Evolutionary conservation across 768 basidiomycete species (phyloP).

Genomic region (Asterophora parasitica): DNA sequence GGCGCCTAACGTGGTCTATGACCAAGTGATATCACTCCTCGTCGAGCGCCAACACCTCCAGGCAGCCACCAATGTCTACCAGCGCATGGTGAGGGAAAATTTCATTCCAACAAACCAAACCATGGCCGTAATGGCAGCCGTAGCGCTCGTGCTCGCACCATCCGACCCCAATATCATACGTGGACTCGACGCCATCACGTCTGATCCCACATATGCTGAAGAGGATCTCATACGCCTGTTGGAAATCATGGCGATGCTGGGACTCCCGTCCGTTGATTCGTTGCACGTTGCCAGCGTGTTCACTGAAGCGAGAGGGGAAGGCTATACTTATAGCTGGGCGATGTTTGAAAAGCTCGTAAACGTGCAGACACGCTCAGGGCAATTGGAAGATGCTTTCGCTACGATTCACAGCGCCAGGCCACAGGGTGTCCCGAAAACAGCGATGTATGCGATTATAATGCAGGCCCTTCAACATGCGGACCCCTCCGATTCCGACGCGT

Average conservation of each 20-base stretch:
- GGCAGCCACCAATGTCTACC: conserved; percentile 36
- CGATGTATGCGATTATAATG: conserved; percentile 37
- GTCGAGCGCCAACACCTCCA: conserved; percentile 32
- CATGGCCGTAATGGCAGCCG: conserved; percentile 36
- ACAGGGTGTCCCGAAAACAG: conserved; percentile 7
- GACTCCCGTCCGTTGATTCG: conserved; percentile 13
- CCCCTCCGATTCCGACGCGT: conserved; percentile 23
- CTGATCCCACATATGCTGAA: conserved; percentile 25
- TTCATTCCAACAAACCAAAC: conserved; percentile 33
- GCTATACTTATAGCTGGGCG: conserved; percentile 22
- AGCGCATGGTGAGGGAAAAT: conserved; percentile 36
- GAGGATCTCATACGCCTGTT: conserved; percentile 22
- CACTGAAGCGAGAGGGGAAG: conserved; percentile 18
- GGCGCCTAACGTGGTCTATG: conserved; percentile 5
- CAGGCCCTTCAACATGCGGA: conserved; percentile 28
- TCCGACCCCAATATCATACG: conserved; percentile 13
- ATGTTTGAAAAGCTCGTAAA: conserved; percentile 35
- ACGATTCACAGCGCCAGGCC: conserved; percentile 20
- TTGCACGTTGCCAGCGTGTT: conserved; percentile 19
- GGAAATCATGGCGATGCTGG: conserved; percentile 16
- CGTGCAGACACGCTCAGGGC: conserved; percentile 28
- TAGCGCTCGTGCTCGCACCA: conserved; percentile 22
- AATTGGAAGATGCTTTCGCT: conserved; percentile 25
- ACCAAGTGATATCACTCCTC: conserved; percentile 32
- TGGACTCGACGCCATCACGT: conserved; percentile 18